Evolutionary conservation across 768 basidiomycete species (phyloP), one percentile per base, ranked within the genome.

Genomic region (Tricholoma sp.): DNA sequence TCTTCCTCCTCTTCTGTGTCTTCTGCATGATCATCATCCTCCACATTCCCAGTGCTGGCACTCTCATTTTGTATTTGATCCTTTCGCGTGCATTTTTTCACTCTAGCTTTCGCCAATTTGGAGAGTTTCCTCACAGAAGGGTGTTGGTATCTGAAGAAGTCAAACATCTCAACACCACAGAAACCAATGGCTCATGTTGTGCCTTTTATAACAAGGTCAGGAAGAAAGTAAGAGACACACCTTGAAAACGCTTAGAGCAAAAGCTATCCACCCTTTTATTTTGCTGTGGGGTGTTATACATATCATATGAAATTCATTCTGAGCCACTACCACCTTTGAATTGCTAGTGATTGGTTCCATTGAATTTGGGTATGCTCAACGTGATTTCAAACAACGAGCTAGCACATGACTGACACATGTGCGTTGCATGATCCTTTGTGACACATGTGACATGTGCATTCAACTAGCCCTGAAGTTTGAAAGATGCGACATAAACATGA

Each of bases 281-380:
- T 84, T 85, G 2, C 83, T 83, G 36, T 77, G 72, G 48, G 71
- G 73, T 3, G 84, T 82, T 50, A 88, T 81, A 11, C 84, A 76
- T 41, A 86, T 73, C 3, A 69, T 64, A 20, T 75, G 71, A 33
- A 56, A 44, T 10, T 53, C 58, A 4, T 49, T 15, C 11, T 29
- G 4, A 44, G 10, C 29, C n/a, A 17, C 18, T 15, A 17, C 9
- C n/a, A 11, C 17, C 31, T 10, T 41, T 17, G 24, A 9, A 12
- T n/a, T 20, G 9, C 37, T 18, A 29, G 12, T n/a, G 3, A 31
- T n/a, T 3, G 51, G n/a, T 24, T 41, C 51, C 51, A 52, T 52
- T 4, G 44, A 45, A 8, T 13, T 24, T 52, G 51, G n/a, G n/a
- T 24, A 24, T 24, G 24, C 24, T 24, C 4, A 4, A 24, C 24